Evolutionary conservation across 164 flowering plant genomes (phyloP).

Genomic region (Warburgia ugandensis): DNA sequence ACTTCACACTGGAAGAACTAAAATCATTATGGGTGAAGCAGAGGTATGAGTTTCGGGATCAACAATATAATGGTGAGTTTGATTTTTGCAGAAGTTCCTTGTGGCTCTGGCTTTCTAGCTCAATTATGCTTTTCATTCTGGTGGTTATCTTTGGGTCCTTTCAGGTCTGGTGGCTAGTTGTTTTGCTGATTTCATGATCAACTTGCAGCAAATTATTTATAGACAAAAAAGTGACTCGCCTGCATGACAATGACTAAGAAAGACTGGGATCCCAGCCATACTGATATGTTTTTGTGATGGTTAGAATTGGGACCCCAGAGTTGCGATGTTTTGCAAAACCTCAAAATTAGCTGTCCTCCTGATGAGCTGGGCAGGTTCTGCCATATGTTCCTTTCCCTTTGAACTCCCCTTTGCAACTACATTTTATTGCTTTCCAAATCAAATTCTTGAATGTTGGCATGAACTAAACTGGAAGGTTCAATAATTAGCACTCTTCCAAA

Average conservation of each 20-base stretch:
- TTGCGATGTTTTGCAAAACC: too few species aligned
- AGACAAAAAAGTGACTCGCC: too few species aligned
- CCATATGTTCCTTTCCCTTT: neutral
- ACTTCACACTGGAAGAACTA: constrained; percentile 78
- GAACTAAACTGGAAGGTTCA: too few species aligned
- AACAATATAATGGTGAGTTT: constrained; percentile 76
- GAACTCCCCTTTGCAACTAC: neutral
- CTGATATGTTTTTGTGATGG: too few species aligned
- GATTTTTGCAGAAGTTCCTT: neutral
- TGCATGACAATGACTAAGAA: too few species aligned
- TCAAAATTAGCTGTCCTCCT: too few species aligned
- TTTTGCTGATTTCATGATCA: too few species aligned
- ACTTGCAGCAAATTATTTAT: too few species aligned
- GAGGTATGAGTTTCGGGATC: constrained; percentile 78
- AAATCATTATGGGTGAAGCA: constrained; percentile 67
- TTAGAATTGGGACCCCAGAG: too few species aligned
- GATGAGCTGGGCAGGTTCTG: too few species aligned
- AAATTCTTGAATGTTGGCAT: neutral
- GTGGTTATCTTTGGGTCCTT: neutral
- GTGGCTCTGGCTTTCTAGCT: neutral
- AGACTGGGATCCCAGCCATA: too few species aligned
- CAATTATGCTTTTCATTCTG: neutral
- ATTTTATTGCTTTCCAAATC: neutral
- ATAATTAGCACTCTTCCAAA: too few species aligned
- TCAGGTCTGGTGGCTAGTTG: neutral